Evolutionary conservation across 148 eudicot species (phyloP).

Genomic region (Limonium bicolor): DNA sequence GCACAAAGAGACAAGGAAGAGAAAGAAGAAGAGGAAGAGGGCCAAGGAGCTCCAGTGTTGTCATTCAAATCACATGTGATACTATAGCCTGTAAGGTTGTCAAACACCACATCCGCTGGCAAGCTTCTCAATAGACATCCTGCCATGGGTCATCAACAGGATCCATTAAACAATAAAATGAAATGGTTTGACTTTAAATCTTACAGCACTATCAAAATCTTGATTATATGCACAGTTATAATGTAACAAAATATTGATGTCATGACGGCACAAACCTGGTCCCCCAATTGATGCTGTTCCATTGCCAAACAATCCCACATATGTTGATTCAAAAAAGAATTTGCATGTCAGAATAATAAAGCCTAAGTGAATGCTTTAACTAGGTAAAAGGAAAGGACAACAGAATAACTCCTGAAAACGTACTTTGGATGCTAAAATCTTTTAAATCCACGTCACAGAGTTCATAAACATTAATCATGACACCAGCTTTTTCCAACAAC

Average conservation of each 20-base stretch:
- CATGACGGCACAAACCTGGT: conserved; percentile 35
- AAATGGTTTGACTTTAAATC: not conserved
- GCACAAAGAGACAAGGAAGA: conserved; percentile 90
- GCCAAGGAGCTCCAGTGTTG: conserved; percentile 96
- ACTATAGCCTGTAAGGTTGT: conserved; percentile 73
- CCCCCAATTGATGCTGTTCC: conserved; percentile 74
- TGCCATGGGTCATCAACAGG: conserved; percentile 19
- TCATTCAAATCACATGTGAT: conserved; percentile 89
- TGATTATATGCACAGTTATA: no score
- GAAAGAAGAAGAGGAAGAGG: conserved; percentile 70
- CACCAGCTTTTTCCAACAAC: conserved; percentile 73
- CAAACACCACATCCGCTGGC: conserved; percentile 70
- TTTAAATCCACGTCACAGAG: conserved; percentile 93
- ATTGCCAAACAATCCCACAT: conserved; percentile 9
- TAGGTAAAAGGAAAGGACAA: not conserved
- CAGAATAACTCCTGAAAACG: not conserved
- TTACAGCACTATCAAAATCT: not conserved
- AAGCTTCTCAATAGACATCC: conserved; percentile 86
- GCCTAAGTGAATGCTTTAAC: not conserved
- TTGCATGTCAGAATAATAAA: conserved; percentile 10
- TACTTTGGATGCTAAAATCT: conserved; percentile 93
- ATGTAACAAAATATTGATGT: conserved; percentile 2
- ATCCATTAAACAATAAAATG: not conserved
- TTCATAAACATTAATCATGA: conserved; percentile 69
- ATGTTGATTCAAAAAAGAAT: conserved; percentile 9